Conservation (phyloP, 768 basidiomycete genomes). For the Sutorius australiensis region DNA sequence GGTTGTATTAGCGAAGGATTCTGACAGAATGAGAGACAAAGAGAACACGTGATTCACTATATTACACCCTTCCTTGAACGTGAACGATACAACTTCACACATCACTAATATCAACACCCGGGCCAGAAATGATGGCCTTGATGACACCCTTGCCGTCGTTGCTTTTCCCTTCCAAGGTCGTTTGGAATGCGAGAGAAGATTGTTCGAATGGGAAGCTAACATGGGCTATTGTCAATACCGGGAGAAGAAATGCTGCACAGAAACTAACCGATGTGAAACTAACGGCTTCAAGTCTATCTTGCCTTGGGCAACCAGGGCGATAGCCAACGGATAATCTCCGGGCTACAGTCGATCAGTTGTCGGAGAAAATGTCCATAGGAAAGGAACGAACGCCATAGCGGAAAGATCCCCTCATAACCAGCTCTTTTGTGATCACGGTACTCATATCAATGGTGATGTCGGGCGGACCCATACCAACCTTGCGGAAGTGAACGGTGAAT, state of each 20-base stretch:
- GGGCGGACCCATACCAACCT: constrained; percentile 86
- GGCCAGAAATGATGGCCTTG: constrained; percentile 86
- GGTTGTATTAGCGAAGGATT: too few species aligned
- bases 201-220: constrained; percentile 70
- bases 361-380: background rate
- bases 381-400: constrained; percentile 64
- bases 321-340: constrained; percentile 81
- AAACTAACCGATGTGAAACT: constrained; percentile 75
- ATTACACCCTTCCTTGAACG: background rate
- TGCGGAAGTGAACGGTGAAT: constrained; percentile 5
- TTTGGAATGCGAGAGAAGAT: constrained; percentile 76
- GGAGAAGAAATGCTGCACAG: background rate
- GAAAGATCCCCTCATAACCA: constrained; percentile 88
- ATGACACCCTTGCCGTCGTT: constrained; percentile 85
- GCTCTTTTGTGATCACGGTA: constrained; percentile 69
- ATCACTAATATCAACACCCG: constrained; percentile 50
- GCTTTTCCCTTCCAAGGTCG: constrained; percentile 76
- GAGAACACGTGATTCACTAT: background rate
- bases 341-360: constrained; percentile 41
- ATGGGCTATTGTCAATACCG: background rate
- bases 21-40: background rate
- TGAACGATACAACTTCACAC: constrained; percentile 22
- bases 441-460: constrained; percentile 73
- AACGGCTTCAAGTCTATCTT: constrained; percentile 84
- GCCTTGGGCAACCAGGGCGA: constrained; percentile 77